Conservation (phyloP, 1,284 basidiomycete genomes). For the Pseudozyma hubeiensis region DNA sequence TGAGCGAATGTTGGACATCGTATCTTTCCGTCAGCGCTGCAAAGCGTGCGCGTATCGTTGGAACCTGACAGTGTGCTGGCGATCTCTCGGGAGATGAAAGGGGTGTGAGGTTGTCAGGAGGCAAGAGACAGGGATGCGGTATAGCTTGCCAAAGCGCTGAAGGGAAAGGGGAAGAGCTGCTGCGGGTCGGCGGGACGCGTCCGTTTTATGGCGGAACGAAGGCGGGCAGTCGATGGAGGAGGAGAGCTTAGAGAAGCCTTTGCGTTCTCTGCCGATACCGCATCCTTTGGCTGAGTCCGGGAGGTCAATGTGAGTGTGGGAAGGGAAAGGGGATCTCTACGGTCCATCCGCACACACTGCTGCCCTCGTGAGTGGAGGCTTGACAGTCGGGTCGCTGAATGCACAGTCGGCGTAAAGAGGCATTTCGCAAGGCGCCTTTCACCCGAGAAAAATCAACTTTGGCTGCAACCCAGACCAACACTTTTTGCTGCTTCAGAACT, state of each 20-base stretch:
- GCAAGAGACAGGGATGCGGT: not conserved
- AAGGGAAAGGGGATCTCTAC: conserved; percentile 1
- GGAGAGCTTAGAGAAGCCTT: not conserved
- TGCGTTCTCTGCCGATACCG: not conserved
- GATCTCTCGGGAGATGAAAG: no score
- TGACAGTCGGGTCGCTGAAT: conserved; percentile 7
- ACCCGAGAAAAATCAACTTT: not conserved
- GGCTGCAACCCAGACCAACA: conserved; percentile 7
- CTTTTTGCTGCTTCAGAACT: not conserved
- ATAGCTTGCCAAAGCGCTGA: not conserved
- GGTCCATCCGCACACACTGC: conserved; percentile 1
- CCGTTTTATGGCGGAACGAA: conserved; percentile 1
- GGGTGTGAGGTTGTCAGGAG: no score
- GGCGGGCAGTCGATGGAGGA: not conserved
- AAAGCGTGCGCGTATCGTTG: not conserved
- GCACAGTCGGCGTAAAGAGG: not conserved
- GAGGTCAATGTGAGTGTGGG: not conserved
- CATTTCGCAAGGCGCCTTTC: not conserved
- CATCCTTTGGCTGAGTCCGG: conserved; percentile 1
- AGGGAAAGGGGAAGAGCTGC: not conserved
- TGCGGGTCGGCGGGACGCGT: not conserved
- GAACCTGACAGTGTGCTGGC: not conserved
- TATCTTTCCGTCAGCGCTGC: not conserved
- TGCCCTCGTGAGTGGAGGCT: conserved; percentile 11
- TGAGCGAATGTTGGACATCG: conserved; percentile 19